Percentiles rank a stretch among this genome's conserved stretches.
Evolutionary conservation across 805 yeast genomes (phyloP).

Genomic region (Saccharomyces eubayanus): DNA sequence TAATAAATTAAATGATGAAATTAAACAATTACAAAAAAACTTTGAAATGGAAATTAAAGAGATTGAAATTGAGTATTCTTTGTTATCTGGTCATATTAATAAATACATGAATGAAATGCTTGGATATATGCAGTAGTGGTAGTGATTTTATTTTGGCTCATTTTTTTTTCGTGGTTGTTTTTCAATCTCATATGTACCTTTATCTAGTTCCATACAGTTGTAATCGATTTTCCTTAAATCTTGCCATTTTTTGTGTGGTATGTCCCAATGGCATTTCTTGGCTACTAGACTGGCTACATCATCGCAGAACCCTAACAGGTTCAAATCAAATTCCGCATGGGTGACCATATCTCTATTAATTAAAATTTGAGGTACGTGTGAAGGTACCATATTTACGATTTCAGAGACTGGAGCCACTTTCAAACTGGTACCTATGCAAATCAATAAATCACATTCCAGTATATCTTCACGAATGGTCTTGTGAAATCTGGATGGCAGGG

Average conservation of each 20-base stretch:
- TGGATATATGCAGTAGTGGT: conserved; percentile 8
- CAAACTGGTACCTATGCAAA: conserved; percentile 84
- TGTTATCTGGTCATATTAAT: conserved; percentile 47
- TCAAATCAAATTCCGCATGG: conserved; percentile 73
- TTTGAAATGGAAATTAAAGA: conserved; percentile 47
- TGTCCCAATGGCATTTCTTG: conserved; percentile 49
- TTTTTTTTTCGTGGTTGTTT: conserved; percentile 3
- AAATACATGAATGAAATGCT: conserved; percentile 34
- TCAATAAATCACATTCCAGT: conserved; percentile 60
- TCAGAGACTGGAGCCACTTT: conserved; percentile 90
- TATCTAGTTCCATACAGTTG: conserved; percentile 19
- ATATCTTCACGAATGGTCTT: conserved; percentile 51
- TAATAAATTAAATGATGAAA: conserved; percentile 26
- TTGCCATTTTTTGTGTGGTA: conserved; percentile 46
- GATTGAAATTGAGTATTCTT: conserved; percentile 45
- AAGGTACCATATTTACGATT: conserved; percentile 65
- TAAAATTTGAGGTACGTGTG: conserved; percentile 72
- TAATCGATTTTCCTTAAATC: conserved; percentile 20
- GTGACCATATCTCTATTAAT: conserved; percentile 69
- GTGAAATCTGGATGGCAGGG: conserved; percentile 64
- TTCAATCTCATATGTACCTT: conserved; percentile 29
- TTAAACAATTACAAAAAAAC: conserved; percentile 33
- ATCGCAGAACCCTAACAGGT: conserved; percentile 73
- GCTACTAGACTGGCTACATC: conserved; percentile 64
- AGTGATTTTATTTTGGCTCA: neutral